A percentile compares a stretch with the other conserved stretches of the same genome.
These are phyloP conservation scores for Colletotrichum phormii DNA, from an alignment of 2,329 filamentous ascomycete genomes.

Conservation along the genomic window DNA sequence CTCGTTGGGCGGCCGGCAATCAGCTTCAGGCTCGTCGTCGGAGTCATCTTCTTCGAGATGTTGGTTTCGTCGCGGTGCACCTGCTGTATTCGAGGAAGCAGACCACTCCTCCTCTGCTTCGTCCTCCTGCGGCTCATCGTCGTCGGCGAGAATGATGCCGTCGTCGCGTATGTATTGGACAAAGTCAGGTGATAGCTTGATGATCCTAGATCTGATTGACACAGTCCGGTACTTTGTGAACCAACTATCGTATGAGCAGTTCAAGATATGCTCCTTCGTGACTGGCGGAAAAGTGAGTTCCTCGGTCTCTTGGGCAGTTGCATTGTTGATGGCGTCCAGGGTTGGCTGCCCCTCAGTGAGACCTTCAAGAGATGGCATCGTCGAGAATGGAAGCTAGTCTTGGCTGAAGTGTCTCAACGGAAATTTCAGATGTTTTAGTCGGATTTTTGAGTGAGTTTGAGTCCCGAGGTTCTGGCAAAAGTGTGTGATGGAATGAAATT, in stretches of 20 bases:
- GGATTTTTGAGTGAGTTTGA: too few relatives aligned
- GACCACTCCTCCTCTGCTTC: conserved; percentile 67
- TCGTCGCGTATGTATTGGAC: conserved; percentile 90
- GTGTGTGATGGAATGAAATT: background rate
- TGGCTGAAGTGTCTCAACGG: background rate
- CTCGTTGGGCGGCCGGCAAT: conserved; percentile 60
- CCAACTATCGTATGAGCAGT: conserved; percentile 96
- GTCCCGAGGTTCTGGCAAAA: background rate
- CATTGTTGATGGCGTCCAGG: conserved; percentile 23
- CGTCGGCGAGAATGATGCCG: conserved; percentile 87
- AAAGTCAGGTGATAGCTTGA: conserved; percentile 81
- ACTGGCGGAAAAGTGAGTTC: conserved; percentile 82
- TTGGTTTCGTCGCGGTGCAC: conserved; percentile 39
- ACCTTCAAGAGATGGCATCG: conserved; percentile 47
- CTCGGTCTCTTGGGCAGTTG: conserved; percentile 34
- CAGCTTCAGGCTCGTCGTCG: conserved; percentile 61
- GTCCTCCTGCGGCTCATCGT: conserved; percentile 64
- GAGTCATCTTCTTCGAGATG: conserved; percentile 54
- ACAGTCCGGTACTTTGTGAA: conserved; percentile 80
- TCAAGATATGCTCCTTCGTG: conserved; percentile 86
- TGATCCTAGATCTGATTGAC: conserved; percentile 87
- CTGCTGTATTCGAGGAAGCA: conserved; percentile 36
- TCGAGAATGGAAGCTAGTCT: background rate
- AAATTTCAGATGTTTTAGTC: background rate
- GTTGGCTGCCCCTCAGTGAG: conserved; percentile 36